These are phyloP conservation scores for Elymus sibiricus DNA, from an alignment of 176 grass and related monocot genomes.

Conservation along the genomic window DNA sequence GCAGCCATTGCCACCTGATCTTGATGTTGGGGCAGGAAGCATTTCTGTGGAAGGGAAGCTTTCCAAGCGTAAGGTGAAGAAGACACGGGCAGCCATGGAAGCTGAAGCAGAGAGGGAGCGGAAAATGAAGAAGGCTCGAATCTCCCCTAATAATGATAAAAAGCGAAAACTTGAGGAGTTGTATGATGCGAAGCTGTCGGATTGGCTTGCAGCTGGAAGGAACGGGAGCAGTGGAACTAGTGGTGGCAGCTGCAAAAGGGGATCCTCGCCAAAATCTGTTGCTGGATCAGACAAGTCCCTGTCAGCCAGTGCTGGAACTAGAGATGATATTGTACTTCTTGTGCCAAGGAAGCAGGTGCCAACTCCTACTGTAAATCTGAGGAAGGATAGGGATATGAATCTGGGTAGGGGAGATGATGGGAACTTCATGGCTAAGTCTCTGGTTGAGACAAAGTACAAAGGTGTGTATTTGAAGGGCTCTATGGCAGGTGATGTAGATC, in stretches of 20 bases:
- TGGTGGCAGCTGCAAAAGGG: slow-evolving; percentile 2
- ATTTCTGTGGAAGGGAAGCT: slow-evolving; percentile 12
- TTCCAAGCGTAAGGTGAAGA: slow-evolving; percentile 41
- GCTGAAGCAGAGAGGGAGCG: slow-evolving; percentile 64
- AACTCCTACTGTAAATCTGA: background rate
- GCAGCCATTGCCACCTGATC: slow-evolving; percentile 40
- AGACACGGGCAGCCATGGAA: slow-evolving; percentile 40
- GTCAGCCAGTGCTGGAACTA: slow-evolving; percentile 18
- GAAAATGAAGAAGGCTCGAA: slow-evolving; percentile 53
- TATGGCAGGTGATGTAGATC: background rate
- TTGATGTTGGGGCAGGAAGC: slow-evolving; percentile 15
- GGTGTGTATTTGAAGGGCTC: background rate
- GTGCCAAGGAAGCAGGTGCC: slow-evolving; percentile 31
- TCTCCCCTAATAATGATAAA: slow-evolving; percentile 54
- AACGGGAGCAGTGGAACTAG: slow-evolving; percentile 17
- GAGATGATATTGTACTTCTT: slow-evolving; percentile 37
- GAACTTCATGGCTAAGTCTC: background rate
- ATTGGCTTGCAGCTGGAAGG: slow-evolving; percentile 38
- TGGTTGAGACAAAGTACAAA: background rate
- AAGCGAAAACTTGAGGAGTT: slow-evolving; percentile 80
- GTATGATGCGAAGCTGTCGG: slow-evolving; percentile 65
- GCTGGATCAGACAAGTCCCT: slow-evolving; percentile 17
- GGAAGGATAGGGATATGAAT: slow-evolving; percentile 7
- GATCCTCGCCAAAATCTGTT: slow-evolving; percentile 18
- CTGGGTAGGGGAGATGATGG: background rate